These are phyloP conservation scores for Hyaloscypha bicolor DNA, from an alignment of 495 filamentous ascomycete genomes.

Conservation along the genomic window DNA sequence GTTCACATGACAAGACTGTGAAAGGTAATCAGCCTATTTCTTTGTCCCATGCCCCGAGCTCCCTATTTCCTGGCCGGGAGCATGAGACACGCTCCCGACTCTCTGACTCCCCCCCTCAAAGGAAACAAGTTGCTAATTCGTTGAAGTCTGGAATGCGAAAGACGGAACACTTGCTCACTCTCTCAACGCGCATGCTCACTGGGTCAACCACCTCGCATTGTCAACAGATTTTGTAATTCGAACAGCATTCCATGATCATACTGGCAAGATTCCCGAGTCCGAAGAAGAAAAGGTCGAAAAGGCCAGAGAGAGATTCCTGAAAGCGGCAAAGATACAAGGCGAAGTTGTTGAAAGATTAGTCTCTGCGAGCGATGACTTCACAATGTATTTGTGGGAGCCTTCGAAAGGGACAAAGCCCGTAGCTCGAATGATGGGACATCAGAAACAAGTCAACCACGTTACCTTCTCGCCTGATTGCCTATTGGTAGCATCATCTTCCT, in stretches of 20 bases:
- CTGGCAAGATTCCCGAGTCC: slow-evolving; percentile 64
- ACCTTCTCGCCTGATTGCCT: slow-evolving; percentile 88
- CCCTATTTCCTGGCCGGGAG: too few species aligned
- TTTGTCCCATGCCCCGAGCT: too few species aligned
- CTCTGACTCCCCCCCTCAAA: too few species aligned
- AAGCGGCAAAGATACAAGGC: slow-evolving; percentile 78
- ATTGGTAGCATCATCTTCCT: slow-evolving; percentile 83
- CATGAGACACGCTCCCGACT: too few species aligned
- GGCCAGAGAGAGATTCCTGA: slow-evolving; percentile 83
- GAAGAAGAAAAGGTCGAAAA: slow-evolving; percentile 72
- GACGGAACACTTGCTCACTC: slow-evolving; percentile 79
- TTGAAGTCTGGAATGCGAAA: slow-evolving; percentile 73
- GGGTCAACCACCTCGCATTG: slow-evolving; percentile 94
- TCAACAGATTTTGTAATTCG: slow-evolving; percentile 92
- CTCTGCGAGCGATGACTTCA: slow-evolving; percentile 92
- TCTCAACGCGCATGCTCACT: slow-evolving; percentile 83
- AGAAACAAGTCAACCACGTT: slow-evolving; percentile 95
- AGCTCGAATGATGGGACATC: slow-evolving; percentile 86
- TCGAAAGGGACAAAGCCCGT: slow-evolving; percentile 77
- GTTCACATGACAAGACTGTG: slow-evolving; percentile 91
- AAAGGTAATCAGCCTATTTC: slow-evolving; percentile 41
- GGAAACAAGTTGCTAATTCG: too few species aligned
- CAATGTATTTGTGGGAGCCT: slow-evolving; percentile 96
- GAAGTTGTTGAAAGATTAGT: slow-evolving; percentile 84
- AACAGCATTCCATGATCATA: slow-evolving; percentile 87